A percentile compares a stretch with the other conserved stretches of the same genome.
phyloP scores from a whole-genome alignment of 352 stramenopile species.

The Labyrinthula sp. region DNA sequence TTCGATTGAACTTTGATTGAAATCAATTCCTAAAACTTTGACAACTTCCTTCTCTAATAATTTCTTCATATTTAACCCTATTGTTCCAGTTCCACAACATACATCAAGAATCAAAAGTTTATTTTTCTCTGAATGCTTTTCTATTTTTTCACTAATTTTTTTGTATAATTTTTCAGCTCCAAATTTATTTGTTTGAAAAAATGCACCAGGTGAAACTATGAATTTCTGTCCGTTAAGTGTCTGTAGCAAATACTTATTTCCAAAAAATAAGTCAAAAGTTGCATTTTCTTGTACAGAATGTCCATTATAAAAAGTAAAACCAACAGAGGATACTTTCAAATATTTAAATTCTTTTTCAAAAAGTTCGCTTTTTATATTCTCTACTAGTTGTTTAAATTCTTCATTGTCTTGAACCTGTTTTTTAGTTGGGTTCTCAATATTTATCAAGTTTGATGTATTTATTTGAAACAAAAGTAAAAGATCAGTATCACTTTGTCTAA shows the following conservation, averaged over 20 bases:
- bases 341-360: too few relatives aligned
- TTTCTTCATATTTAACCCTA: constrained; percentile 45
- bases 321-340: too few relatives aligned
- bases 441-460: too few relatives aligned
- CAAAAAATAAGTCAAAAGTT: constrained; percentile 14
- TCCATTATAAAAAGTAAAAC: too few relatives aligned
- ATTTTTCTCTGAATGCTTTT: constrained; percentile 38
- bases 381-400: too few relatives aligned
- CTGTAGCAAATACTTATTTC: constrained; percentile 47
- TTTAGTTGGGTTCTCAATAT: too few relatives aligned
- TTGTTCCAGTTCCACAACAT: constrained; percentile 92
- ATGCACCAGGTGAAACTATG: constrained; percentile 61
- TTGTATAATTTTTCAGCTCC: constrained; percentile 81
- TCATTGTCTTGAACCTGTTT: too few relatives aligned
- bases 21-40: constrained; percentile 48
- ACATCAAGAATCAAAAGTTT: constrained; percentile 72
- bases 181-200: constrained; percentile 85
- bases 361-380: too few relatives aligned
- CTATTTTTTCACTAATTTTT: constrained; percentile 61
- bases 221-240: constrained; percentile 61
- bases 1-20: constrained; percentile 54
- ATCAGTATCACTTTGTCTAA: too few relatives aligned
- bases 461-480: too few relatives aligned
- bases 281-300: too few relatives aligned
- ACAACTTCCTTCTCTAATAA: constrained; percentile 29